phyloP scores from a whole-genome alignment of 1,284 basidiomycete species.

The Ceratobasidium theobromae region DNA sequence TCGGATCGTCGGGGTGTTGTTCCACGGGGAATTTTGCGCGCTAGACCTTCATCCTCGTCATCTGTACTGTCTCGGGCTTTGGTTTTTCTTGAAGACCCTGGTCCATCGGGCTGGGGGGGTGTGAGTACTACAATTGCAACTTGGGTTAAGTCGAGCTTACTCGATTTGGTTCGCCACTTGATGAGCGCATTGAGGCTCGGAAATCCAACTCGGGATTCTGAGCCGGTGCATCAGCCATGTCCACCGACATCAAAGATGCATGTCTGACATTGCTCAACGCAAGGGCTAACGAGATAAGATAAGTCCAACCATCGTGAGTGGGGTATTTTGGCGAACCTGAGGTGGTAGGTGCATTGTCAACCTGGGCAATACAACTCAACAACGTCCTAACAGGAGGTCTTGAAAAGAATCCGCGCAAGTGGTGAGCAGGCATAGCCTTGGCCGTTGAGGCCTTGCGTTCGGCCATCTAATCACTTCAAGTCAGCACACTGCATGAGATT shows the following conservation, averaged over 20 bases:
- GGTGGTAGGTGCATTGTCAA: conserved; percentile 8
- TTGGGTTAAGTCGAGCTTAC: not conserved
- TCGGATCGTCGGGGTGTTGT: conserved; percentile 2
- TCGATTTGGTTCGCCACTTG: not conserved
- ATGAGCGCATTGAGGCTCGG: not conserved
- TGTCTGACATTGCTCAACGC: not conserved
- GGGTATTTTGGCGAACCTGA: not conserved
- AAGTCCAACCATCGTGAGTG: not conserved
- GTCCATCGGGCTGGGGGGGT: not conserved
- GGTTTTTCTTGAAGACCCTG: not conserved
- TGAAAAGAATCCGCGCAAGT: conserved; percentile 15
- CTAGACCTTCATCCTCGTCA: conserved; percentile 11
- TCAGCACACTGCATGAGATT: not conserved
- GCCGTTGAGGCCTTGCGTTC: conserved; percentile 23
- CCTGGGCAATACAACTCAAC: conserved; percentile 19
- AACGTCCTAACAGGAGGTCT: not conserved
- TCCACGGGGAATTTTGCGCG: conserved; percentile 21
- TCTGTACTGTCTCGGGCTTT: conserved; percentile 26
- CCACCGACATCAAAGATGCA: not conserved
- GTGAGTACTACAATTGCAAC: not conserved
- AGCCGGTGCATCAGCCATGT: conserved; percentile 10
- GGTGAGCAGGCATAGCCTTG: conserved; percentile 26
- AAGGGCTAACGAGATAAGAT: not conserved
- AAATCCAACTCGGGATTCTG: not conserved
- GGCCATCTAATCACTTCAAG: not conserved